Base-by-base conservation (phyloP, 495 filamentous ascomycete genomes). In the Hypomontagnella submonticulosa region DNA sequence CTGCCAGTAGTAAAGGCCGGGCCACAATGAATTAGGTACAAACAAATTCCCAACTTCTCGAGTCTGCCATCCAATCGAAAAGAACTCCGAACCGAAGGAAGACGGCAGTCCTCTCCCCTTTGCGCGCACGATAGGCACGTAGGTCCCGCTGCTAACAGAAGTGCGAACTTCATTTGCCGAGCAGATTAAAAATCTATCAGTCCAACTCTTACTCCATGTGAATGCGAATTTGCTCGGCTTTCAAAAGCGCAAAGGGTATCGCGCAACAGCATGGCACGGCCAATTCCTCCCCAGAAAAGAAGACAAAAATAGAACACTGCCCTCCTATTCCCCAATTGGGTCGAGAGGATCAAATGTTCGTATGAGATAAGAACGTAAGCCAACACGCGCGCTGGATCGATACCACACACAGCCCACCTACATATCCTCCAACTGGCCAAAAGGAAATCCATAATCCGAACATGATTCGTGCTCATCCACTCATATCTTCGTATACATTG, bases 151-250 rank as follows among this genome's bases (percentile, higher is more conserved):
- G 69, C 58, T 61, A 73, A 57, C 66, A 72, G 71, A 76, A 75
- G 73, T 66, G 73, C 53, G 74, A 76, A 74, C 73, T 72, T 71
- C 74, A 61, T 68, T 61, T 73, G 69, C 72, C 68, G 71, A 68
- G 70, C 72, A 71, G 66, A 69, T 72, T 68, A 70, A 61, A 70
- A 61, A 70, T 74, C 66, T 73, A 70, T 70, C 56, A 66, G 63
- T 70, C 66, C 65, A 71, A 65, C 61, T 71, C 71, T 69, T 69
- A 72, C 70, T 59, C 64, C 71, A 69, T 61, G 61, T 57, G 58
- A 65, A 73, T 71, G 67, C 54, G 61, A 67, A 70, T 59, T 27
- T 57, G 44, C 48, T 69, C 44, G 53, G 63, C 67, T 69, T 73
- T 67, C 23, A 27, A 57, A 70, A 69, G 67, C 58, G 68, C 64